These are phyloP conservation scores for Venturia oleaginea DNA, from an alignment of 2,329 filamentous ascomycete species.

Conservation along the genomic window DNA sequence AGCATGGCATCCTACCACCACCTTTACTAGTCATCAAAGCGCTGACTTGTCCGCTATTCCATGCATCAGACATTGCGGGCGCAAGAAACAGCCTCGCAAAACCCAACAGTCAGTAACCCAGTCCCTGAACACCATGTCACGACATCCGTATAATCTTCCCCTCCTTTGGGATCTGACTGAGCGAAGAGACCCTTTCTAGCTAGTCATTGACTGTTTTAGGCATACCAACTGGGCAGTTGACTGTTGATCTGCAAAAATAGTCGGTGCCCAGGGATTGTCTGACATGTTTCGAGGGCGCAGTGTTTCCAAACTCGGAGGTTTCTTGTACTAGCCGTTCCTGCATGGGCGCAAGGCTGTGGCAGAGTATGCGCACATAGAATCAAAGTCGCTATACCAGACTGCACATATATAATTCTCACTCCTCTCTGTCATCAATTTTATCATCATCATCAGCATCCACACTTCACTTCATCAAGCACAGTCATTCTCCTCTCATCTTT, in stretches of 20 bases:
- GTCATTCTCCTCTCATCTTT: not conserved
- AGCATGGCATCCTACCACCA: not conserved
- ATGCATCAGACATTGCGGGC: not conserved
- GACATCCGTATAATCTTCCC: not conserved
- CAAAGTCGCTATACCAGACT: not conserved
- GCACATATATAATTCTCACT: not conserved
- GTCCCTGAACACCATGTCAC: not conserved
- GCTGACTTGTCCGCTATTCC: not conserved
- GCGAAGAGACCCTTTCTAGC: not conserved
- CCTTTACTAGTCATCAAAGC: not conserved
- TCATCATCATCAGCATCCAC: slow-evolving; percentile 1
- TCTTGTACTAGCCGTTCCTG: not conserved
- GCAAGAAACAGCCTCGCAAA: not conserved
- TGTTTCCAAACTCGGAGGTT: not conserved
- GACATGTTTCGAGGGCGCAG: slow-evolving; percentile 7
- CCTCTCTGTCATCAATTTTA: not conserved
- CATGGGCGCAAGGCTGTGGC: slow-evolving; percentile 4
- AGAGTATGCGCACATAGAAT: not conserved
- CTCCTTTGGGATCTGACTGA: not conserved
- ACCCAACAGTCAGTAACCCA: not conserved
- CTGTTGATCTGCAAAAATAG: not conserved
- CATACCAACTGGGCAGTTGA: not conserved
- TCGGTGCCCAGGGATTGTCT: not conserved
- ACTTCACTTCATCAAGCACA: not conserved
- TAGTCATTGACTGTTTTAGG: not conserved